Percentiles rank a stretch among this genome's conserved stretches.
These are phyloP conservation scores for Dittrichia graveolens DNA, from an alignment of 129 eudicot genomes.

Conservation along the genomic window DNA sequence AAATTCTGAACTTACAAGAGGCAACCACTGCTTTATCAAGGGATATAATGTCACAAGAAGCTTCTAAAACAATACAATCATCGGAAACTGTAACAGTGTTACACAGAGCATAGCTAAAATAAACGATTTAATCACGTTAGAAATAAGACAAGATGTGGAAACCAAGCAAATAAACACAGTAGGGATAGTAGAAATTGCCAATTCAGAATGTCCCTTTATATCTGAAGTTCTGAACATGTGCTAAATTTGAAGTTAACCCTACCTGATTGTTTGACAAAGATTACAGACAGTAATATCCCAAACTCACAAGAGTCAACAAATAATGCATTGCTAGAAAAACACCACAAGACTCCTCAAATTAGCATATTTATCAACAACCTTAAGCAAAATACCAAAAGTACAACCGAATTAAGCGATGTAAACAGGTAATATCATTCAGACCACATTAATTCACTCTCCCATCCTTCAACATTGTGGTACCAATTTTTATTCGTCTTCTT, in stretches of 20 bases:
- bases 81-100: conserved; percentile 15
- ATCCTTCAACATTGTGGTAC: no score
- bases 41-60: conserved; percentile 6
- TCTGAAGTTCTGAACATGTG: neutral
- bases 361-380: neutral
- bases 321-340: neutral
- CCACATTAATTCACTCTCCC: no score
- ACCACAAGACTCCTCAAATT: neutral
- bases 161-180: neutral
- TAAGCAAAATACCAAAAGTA: no score
- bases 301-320: neutral
- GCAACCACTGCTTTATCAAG: conserved; percentile 14
- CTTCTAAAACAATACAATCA: conserved; percentile 28
- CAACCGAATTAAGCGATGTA: no score
- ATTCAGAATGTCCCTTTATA: neutral
- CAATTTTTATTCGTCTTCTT: no score
- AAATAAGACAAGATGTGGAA: neutral
- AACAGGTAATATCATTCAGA: no score
- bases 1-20: conserved; percentile 16
- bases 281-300: neutral
- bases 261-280: neutral
- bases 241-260: neutral
- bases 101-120: conserved; percentile 16
- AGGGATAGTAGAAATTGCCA: neutral
- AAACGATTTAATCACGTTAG: neutral